Evolutionary conservation across 2,329 filamentous ascomycete genomes (phyloP), one percentile per base, ranked within the genome.

Genomic region (Lachnellula hyalina): DNA sequence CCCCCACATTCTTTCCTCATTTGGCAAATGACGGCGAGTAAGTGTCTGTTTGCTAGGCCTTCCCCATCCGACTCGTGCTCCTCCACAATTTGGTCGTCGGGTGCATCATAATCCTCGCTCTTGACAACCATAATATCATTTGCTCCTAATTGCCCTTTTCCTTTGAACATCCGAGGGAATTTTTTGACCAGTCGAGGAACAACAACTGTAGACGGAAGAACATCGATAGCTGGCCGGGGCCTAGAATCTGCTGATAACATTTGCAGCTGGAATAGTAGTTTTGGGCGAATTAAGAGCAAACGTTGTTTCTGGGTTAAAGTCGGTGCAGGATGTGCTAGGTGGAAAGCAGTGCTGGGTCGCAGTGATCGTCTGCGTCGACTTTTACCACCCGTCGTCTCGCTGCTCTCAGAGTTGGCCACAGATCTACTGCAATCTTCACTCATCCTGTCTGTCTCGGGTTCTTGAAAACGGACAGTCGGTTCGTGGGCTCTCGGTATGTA

Each of bases 121-220:
- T 80, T 82, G 32, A 91, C 78, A 46, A 93, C 70, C 54, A 92
- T 78, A 12, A 92, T 74, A 68, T 92, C 88, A 59, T 87, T 82
- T 21, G 81, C 77, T 34, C 85, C 82, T 4, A 92, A 73, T 52
- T 83, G 78, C 46, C 82, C 81, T 63, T 83, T 84, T 21, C 79
- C 78, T 51, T 79, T 77, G 63, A 88, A 85, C 48, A 88, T 76
- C 6, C 81, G 78, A 0, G 85, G 83, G 58, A 85, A 85, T 6
- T 78, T 77, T 64, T 82, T 81, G 2, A 79, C 75, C 23, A 88
- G 71, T 17, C 78, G 76, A 5, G 84, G 79, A 21, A 84, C 77
- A 54, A 82, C 78, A 41, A 86, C 74, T n/a, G 80, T 81, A 2
- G 85, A 83, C 0, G 87, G 86, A 42, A 90, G 79, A n/a, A 90